Percentiles rank a stretch among this genome's conserved stretches.
Evolutionary conservation across 2,329 filamentous ascomycete species (phyloP).

Genomic region (Cladosporium velox): DNA sequence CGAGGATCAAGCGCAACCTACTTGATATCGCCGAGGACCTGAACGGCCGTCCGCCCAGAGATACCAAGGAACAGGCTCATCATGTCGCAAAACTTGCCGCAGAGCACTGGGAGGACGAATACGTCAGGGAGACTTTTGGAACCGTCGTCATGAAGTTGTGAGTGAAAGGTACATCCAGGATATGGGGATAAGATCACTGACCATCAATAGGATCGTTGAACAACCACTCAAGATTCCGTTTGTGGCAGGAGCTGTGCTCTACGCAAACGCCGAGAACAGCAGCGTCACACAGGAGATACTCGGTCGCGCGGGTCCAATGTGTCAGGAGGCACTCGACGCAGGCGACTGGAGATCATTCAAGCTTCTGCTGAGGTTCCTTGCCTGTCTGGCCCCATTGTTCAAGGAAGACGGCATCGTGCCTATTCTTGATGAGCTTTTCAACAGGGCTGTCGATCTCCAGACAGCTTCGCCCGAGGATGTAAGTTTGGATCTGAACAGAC

Average conservation of each 20-base stretch:
- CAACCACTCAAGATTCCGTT: conserved; percentile 99
- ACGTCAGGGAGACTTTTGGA: conserved; percentile 71
- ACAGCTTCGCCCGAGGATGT: conserved; percentile 92
- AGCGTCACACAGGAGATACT: conserved; percentile 74
- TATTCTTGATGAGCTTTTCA: conserved; percentile 86
- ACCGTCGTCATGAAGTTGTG: conserved; percentile 74
- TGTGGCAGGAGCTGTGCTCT: conserved; percentile 77
- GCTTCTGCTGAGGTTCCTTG: conserved; percentile 83
- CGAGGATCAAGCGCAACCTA: conserved; percentile 75
- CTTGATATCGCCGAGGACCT: conserved; percentile 77
- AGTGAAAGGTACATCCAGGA: conserved; percentile 28
- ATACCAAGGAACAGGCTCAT: conserved; percentile 61
- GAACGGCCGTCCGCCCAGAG: conserved; percentile 69
- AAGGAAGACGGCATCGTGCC: conserved; percentile 84
- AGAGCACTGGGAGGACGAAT: conserved; percentile 83
- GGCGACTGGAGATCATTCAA: conserved; percentile 92
- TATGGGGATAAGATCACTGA: not conserved
- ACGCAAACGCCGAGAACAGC: conserved; percentile 74
- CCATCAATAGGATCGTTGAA: conserved; percentile 64
- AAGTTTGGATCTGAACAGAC: conserved; percentile 40
- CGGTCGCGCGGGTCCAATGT: conserved; percentile 58
- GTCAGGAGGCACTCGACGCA: conserved; percentile 67
- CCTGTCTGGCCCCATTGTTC: conserved; percentile 77
- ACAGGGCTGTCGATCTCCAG: conserved; percentile 86
- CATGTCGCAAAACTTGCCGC: conserved; percentile 74